Percentiles rank a stretch among this genome's conserved stretches.
Conservation (phyloP, 192 early-diverging fungal genomes). For the Kickxella alabastrina region DNA sequence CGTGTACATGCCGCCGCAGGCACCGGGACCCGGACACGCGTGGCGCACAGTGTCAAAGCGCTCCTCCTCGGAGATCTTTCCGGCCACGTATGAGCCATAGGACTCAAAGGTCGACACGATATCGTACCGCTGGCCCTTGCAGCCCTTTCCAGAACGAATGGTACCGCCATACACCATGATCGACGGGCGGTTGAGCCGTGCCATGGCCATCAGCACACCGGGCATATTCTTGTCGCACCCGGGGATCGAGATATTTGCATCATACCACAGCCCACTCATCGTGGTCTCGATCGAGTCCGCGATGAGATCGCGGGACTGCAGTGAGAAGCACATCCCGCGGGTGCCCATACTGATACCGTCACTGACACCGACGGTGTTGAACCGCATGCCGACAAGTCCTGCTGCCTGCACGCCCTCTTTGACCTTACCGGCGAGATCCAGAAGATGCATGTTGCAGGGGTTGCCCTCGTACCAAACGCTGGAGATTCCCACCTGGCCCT, state of each 20-base stretch:
- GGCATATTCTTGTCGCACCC: constrained; percentile 99
- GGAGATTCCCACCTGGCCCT: constrained; percentile 94
- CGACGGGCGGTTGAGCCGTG: constrained; percentile 90
- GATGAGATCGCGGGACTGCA: constrained; percentile 96
- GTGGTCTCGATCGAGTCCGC: constrained; percentile 99
- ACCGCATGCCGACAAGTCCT: constrained; percentile 89
- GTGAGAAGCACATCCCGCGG: constrained; percentile 91
- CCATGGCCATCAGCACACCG: constrained; percentile 94
- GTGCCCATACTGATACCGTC: constrained; percentile 99
- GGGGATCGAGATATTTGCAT: constrained; percentile 96
- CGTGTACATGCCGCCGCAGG: constrained; percentile 99
- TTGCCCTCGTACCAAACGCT: constrained; percentile 99
- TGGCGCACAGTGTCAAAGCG: constrained; percentile 69
- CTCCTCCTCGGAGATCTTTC: constrained; percentile 84
- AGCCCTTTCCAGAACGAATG: constrained; percentile 71
- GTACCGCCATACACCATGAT: constrained; percentile 99
- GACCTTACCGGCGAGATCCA: constrained; percentile 80
- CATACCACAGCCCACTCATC: constrained; percentile 98
- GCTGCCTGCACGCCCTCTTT: constrained; percentile 90
- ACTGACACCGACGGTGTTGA: constrained; percentile 98
- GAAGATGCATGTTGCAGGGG: constrained; percentile 99
- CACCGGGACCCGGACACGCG: constrained; percentile 86
- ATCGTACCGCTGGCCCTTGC: constrained; percentile 69
- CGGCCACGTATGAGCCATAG: constrained; percentile 90
- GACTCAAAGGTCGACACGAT: constrained; percentile 96